A percentile compares a stretch with the other conserved stretches of the same genome.
phyloP scores from a whole-genome alignment of 345 rosid species.

The Linum usitatissimum region DNA sequence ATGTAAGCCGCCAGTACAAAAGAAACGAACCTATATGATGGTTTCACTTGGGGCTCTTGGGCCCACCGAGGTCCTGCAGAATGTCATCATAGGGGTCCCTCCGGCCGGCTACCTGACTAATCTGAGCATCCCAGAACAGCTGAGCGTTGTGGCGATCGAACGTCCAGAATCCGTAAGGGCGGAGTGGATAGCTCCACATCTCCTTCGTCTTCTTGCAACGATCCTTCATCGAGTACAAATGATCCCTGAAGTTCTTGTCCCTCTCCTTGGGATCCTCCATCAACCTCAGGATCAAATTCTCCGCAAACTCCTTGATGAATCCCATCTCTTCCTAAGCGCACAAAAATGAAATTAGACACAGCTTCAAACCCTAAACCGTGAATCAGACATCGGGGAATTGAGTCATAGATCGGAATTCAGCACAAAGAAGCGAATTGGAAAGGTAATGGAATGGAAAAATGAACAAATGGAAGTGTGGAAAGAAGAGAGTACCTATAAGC shows the following conservation, averaged over 20 bases:
- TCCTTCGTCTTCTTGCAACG: slow-evolving; percentile 83
- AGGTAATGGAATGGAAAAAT: no score
- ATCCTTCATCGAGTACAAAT: slow-evolving; percentile 52
- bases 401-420: no score
- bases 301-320: slow-evolving; percentile 91
- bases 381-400: no score
- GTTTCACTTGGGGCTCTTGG: slow-evolving; percentile 19
- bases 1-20: background rate
- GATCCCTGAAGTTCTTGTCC: slow-evolving; percentile 74
- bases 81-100: slow-evolving; percentile 96
- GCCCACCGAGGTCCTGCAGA: slow-evolving; percentile 31
- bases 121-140: slow-evolving; percentile 90
- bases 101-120: slow-evolving; percentile 87
- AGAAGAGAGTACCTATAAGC: no score
- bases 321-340: slow-evolving; percentile 31
- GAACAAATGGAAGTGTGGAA: no score
- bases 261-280: slow-evolving; percentile 97
- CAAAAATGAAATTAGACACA: no score
- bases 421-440: no score
- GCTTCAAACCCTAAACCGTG: no score
- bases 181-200: slow-evolving; percentile 92
- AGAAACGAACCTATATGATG: slow-evolving; percentile 14
- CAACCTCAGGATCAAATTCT: slow-evolving; percentile 67
- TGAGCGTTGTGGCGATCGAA: slow-evolving; percentile 92
- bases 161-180: slow-evolving; percentile 97